A percentile compares a stretch with the other conserved stretches of the same genome.
Conservation (phyloP, 2,329 filamentous ascomycete genomes). For the Epichloe sp. region DNA sequence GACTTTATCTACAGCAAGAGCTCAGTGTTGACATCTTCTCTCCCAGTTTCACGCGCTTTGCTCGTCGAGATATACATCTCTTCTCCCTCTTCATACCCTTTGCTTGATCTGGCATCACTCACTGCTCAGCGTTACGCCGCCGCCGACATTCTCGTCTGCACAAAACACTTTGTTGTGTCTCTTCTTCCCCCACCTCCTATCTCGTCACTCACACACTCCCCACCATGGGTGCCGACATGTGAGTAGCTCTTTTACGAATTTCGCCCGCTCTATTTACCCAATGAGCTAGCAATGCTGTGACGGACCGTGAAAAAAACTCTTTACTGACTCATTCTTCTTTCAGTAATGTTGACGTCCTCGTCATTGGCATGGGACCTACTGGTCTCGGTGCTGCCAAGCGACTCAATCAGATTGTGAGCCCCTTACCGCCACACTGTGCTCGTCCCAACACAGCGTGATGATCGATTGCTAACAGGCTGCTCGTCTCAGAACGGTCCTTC, state of each 20-base stretch:
- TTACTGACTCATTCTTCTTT: neutral
- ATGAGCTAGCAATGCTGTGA: neutral
- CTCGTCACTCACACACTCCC: constrained; percentile 12
- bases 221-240: constrained; percentile 29
- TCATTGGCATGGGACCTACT: constrained; percentile 95
- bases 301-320: constrained; percentile 8
- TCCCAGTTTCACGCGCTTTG: constrained; percentile 11
- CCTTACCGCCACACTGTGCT: constrained; percentile 18
- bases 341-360: constrained; percentile 88
- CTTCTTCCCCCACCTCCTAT: no score
- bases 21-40: constrained; percentile 13
- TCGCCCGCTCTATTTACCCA: neutral
- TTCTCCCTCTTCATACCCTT: neutral
- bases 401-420: constrained; percentile 81
- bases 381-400: constrained; percentile 97
- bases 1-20: constrained; percentile 17
- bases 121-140: constrained; percentile 6
- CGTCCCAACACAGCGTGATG: neutral
- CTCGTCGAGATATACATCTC: constrained; percentile 6
- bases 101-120: constrained; percentile 3
- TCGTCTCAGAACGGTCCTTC: constrained; percentile 64
- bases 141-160: constrained; percentile 1
- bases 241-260: constrained; percentile 11
- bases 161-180: neutral
- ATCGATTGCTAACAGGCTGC: constrained; percentile 14